Evolutionary conservation across 768 basidiomycete species (phyloP), one percentile per base, ranked within the genome.

Genomic region (Phanerochaete sordida): DNA sequence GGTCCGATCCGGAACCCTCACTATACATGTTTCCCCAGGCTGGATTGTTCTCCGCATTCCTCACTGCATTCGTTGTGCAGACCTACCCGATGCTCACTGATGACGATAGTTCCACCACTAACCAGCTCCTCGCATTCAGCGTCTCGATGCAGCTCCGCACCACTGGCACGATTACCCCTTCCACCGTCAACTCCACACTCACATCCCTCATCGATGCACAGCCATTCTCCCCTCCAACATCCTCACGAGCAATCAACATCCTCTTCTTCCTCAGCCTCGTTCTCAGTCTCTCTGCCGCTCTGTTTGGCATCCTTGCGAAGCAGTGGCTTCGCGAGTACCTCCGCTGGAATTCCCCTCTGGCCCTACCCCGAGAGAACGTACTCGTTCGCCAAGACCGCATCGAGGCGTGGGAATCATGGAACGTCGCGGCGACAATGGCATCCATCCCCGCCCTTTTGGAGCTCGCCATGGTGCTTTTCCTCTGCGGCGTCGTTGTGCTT

Each of bases 31-130:
- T 28, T 19, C 30, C 23, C n/a, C 9, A 67, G 69, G 66, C 68
- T 19, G 69, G 64, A 43, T 60, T 69, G 7, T 70, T 69, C 49
- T 70, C 69, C 16, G 68, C 65, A 1, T 61, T 70, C 13, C 59
- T 69, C n/a, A 63, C 66, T 1, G 57, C 66, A 24, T 70, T 70
- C 59, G 54, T 61, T 39, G 59, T 63, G 7, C 63, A 65, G 50
- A 64, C 64, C 5, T 66, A 61, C 24, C 43, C 35, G n/a, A 39
- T 58, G 13, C 60, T 70, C 5, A 65, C 62, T 23, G 61, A 56
- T 1, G 49, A 30, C 12, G 33, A 46, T 23, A 26, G 57, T 19
- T 28, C 48, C 23, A 46, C 59, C 37, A 37, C 43, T 13, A 24
- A 59, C 28, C 46, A 59, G 27, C 31, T 56, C 30, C 51, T 65